Conservation (phyloP, 352 stramenopile genomes). For the Pythium rhizo-oryzae region DNA sequence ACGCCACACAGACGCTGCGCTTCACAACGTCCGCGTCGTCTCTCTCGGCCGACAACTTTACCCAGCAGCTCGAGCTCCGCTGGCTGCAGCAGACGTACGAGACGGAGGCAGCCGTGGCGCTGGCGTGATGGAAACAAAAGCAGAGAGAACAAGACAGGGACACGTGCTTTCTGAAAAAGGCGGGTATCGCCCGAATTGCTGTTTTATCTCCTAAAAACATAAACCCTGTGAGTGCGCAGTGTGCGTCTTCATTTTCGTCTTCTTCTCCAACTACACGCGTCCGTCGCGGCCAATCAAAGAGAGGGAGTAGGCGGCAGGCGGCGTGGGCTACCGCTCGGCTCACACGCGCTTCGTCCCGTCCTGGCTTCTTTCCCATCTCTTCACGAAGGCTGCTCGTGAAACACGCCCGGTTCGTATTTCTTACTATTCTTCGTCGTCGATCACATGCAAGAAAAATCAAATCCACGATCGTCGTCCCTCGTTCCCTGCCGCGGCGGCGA, state of each 20-base stretch:
- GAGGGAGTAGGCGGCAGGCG: neutral
- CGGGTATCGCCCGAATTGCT: neutral
- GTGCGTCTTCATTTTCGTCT: too few relatives aligned
- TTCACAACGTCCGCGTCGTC: slow-evolving; percentile 38
- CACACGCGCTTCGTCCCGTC: neutral
- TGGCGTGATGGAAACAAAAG: neutral
- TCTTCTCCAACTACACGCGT: too few relatives aligned
- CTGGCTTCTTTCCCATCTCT: neutral
- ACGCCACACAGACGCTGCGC: slow-evolving; percentile 47
- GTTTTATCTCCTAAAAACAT: slow-evolving; percentile 13
- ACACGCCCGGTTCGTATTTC: neutral
- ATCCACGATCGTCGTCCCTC: neutral
- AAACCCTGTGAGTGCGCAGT: neutral
- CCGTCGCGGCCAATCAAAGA: too few relatives aligned
- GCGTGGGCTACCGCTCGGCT: slow-evolving; percentile 10
- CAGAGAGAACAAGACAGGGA: neutral
- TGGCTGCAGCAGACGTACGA: slow-evolving; percentile 78
- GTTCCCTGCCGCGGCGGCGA: too few relatives aligned
- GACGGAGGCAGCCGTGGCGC: neutral
- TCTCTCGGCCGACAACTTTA: slow-evolving; percentile 40
- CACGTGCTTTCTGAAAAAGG: neutral
- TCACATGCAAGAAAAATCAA: slow-evolving; percentile 5
- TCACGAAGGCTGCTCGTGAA: too few relatives aligned
- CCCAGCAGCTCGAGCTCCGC: slow-evolving; percentile 43
- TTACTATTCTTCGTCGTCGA: neutral